A percentile compares a stretch with the other conserved stretches of the same genome.
phyloP scores from a whole-genome alignment of 192 early-diverging fungal genomes.

The Coemansia sp. region DNA sequence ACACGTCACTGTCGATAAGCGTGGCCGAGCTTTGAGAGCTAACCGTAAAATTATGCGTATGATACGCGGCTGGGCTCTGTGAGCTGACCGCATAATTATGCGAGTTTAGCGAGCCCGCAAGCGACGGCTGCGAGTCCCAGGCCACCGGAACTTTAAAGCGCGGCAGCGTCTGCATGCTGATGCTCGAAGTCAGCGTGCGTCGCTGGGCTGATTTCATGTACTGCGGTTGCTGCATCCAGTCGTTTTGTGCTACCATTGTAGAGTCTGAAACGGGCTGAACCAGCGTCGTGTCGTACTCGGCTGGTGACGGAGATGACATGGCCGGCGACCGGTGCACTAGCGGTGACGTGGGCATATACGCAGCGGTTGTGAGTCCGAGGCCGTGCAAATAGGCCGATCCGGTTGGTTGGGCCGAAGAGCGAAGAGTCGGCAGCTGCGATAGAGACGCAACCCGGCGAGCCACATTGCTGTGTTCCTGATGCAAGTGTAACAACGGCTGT shows the following conservation, averaged over 20 bases:
- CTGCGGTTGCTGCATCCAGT: constrained; percentile 9
- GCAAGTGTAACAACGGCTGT: constrained; percentile 26
- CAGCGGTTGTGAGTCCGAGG: neutral
- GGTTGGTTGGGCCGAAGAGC: constrained; percentile 4
- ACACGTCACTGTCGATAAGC: constrained; percentile 49
- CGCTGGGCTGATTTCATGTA: constrained; percentile 12
- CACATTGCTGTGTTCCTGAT: constrained; percentile 26
- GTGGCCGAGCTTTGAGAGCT: constrained; percentile 41
- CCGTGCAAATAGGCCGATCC: constrained; percentile 8
- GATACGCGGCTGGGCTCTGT: constrained; percentile 30
- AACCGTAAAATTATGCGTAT: neutral
- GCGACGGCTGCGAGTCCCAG: constrained; percentile 24
- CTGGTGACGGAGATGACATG: constrained; percentile 18
- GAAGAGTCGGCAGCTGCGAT: constrained; percentile 40
- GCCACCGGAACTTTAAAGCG: constrained; percentile 27
- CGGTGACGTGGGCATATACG: constrained; percentile 17
- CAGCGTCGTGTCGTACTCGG: constrained; percentile 3
- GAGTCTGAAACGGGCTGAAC: constrained; percentile 2
- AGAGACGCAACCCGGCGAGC: constrained; percentile 47
- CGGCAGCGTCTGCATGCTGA: constrained; percentile 50
- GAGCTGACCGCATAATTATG: constrained; percentile 8
- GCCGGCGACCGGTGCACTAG: constrained; percentile 28
- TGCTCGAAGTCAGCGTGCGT: constrained; percentile 36
- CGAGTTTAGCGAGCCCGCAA: neutral
- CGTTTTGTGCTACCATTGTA: neutral